Base-by-base conservation (phyloP, 345 rosid genomes). In the Citrus cavaleriei region DNA sequence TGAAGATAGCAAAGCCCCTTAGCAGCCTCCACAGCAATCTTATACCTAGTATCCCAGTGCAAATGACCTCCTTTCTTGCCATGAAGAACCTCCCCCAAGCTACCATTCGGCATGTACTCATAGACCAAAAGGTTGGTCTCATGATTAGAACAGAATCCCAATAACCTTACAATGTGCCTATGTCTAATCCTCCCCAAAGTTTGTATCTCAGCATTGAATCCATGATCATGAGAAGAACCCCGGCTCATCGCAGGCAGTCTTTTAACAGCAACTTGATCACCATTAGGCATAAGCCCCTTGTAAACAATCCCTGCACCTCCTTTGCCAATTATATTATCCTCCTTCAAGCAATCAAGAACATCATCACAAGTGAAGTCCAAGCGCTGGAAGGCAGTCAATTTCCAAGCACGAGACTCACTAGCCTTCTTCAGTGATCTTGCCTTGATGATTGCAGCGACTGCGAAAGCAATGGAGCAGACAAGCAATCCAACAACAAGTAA, bases 281-380 rank as follows among this genome's bases (percentile, higher is more conserved):
- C 95, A 25, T 85, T 94, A 7, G 97, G 89, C 97, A 91, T 94
- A 19, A 25, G 38, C 19, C 95, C 96, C 81, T 94, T 94, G 77
- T 91, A 94, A 70, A 94, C 98, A 70, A 91, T 93, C 51, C 98
- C 98, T 0, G 98, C 98, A 66, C 98, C 98, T 32, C 98, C 97
- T 87, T 94, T 94, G 55, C 98, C 97, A 21, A 94, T 93, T 1
- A 94, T 93, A 82, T 93, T 94, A 83, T 94, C 96, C 85, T 94
- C 98, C 75, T 93, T 94, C 81, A 94, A 87, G 82, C 88, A 86
- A 77, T 93, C 93, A 81, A 94, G 80, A 49, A 94, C 91, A 81
- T 94, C 96, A 60, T 94, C 98, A 60, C 90, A 90, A 35, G 91
- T 87, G 85, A 94, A 93, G 82, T 94, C 97, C 84, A 93, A 78